These are phyloP conservation scores for Paraconiothyrium brasiliense DNA, from an alignment of 2,329 filamentous ascomycete species.

Conservation along the genomic window DNA sequence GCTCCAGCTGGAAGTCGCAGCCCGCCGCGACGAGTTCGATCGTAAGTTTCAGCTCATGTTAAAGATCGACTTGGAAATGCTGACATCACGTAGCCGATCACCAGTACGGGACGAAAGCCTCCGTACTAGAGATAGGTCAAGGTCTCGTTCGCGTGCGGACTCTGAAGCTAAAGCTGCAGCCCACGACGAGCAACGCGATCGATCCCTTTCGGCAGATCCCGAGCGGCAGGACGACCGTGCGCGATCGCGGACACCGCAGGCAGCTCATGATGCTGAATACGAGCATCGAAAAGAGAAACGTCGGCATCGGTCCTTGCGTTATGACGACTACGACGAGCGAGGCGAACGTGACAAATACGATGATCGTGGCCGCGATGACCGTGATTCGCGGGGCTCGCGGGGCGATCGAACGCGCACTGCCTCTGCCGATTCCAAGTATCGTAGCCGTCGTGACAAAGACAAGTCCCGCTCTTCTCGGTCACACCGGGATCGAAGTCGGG, in stretches of 20 bases:
- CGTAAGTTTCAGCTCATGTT: conserved; percentile 34
- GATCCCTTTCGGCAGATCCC: conserved; percentile 43
- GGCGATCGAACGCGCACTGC: conserved; percentile 70
- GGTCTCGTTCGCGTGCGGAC: conserved; percentile 52
- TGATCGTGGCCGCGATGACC: conserved; percentile 53
- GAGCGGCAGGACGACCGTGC: conserved; percentile 59
- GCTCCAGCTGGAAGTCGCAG: conserved; percentile 36
- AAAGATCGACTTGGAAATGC: conserved; percentile 8
- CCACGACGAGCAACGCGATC: conserved; percentile 28
- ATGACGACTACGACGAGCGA: conserved; percentile 44
- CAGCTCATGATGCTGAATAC: conserved; percentile 39
- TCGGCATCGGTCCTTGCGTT: conserved; percentile 60
- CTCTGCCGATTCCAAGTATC: conserved; percentile 69
- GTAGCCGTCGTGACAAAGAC: conserved; percentile 62
- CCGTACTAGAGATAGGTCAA: conserved; percentile 50
- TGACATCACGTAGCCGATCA: conserved; percentile 35
- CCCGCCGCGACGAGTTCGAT: conserved; percentile 39
- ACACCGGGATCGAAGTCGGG: conserved; percentile 57
- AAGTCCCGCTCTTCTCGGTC: conserved; percentile 56
- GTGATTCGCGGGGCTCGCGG: conserved; percentile 56
- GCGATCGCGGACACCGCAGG: conserved; percentile 60
- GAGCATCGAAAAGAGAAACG: conserved; percentile 53
- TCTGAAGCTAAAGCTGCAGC: conserved; percentile 45
- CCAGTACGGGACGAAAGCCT: conserved; percentile 46
- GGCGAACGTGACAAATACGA: conserved; percentile 50